Evolutionary conservation across 768 basidiomycete species (phyloP).

Genomic region (Stropharia rugosoannulata): DNA sequence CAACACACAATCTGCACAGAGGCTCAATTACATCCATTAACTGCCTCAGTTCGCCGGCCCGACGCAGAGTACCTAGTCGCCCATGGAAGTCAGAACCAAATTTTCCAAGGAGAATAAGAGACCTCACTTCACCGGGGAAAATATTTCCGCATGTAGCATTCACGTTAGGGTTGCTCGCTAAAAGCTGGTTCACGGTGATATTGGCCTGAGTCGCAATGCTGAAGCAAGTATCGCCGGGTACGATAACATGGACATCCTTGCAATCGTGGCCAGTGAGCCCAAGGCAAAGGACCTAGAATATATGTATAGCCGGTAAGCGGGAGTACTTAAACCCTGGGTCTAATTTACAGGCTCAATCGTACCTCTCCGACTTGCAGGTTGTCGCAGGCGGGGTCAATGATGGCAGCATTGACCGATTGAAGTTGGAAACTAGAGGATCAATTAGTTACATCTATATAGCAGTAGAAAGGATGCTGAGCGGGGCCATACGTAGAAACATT

Average conservation of each 20-base stretch:
- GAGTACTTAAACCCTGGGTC: too few relatives aligned
- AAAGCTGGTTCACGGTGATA: constrained; percentile 44
- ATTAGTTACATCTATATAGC: background rate
- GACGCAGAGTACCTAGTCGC: constrained; percentile 6
- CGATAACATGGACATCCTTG: constrained; percentile 40
- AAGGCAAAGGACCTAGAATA: constrained; percentile 48
- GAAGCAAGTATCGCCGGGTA: constrained; percentile 44
- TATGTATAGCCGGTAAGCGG: too few relatives aligned
- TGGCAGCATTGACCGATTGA: constrained; percentile 44
- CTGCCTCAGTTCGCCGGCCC: background rate
- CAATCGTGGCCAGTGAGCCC: constrained; percentile 58
- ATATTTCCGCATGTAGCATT: constrained; percentile 50
- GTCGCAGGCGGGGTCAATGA: constrained; percentile 51
- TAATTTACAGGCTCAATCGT: too few relatives aligned
- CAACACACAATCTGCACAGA: too few relatives aligned
- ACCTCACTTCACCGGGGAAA: constrained; percentile 50
- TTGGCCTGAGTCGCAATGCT: constrained; percentile 36
- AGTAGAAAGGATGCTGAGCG: background rate
- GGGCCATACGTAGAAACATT: constrained; percentile 41
- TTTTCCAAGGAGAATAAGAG: background rate
- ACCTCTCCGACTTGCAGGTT: constrained; percentile 55
- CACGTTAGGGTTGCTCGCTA: constrained; percentile 63
- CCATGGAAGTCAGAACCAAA: background rate
- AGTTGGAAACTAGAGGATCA: constrained; percentile 49
- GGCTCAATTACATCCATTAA: too few relatives aligned